Evolutionary conservation across 2,329 filamentous ascomycete genomes (phyloP), one percentile per base, ranked within the genome.

Genomic region (Thielaviopsis populi): DNA sequence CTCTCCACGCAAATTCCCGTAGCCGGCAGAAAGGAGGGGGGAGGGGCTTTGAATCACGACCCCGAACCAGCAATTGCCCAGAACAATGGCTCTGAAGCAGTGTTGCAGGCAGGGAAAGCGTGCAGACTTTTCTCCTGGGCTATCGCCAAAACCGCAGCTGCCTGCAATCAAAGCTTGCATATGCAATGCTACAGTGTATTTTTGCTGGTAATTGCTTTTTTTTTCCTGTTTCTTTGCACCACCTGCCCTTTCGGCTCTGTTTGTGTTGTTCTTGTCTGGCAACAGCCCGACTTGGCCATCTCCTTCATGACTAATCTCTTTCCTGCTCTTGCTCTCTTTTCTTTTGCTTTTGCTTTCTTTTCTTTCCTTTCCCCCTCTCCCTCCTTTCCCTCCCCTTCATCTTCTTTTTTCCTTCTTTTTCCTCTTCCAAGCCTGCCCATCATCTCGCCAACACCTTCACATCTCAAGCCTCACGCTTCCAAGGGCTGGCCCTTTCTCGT

Each of bases 111-210:
- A 46, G 11, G 59, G 59, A 37, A 46, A 50, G 11, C 46, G 24
- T 61, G 42, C 59, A 48, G 59, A 61, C 19, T 48, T 61, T 61
- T 61, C 41, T 46, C 27, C 53, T 56, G 2, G 30, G 30, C n/a
- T 56, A 27, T 56, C 27, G 27, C 53, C 53, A 56, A 56, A 37
- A n/a, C 53, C 11, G 53, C 53, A 56, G 53, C 53, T 56, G 27
- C 53, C 53, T 56, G 53, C 37, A 56, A 56, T 56, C 53, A 56
- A 56, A 56, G 53, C 10, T 10, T 56, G 53, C 53, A 56, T 56
- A 56, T 56, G 53, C 53, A 56, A 27, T 37, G 53, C n/a, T 37
- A 33, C 53, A 37, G 50, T 56, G 15, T 33, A 11, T 22, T 56
- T 17, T 33, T 13, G 13, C 27, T 27, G 50, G 53, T 56, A 56